Evolutionary conservation across 306 rosid species (phyloP).

Genomic region (Inga leiocalycina): DNA sequence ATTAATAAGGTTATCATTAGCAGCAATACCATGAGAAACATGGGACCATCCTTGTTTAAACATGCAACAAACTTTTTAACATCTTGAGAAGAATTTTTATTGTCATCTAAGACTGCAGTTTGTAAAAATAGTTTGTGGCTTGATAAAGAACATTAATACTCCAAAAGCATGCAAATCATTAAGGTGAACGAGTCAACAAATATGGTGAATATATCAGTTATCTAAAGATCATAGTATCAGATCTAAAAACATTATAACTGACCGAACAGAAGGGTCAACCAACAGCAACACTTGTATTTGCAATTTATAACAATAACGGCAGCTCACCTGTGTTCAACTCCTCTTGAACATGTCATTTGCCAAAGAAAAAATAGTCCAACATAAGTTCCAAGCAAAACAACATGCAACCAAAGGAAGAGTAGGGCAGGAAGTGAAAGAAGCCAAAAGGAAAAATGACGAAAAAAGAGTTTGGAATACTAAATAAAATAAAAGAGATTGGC

Average conservation of each 20-base stretch:
- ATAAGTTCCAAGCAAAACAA: conserved; percentile 23
- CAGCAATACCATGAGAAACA: too few species aligned
- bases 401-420: conserved; percentile 6
- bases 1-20: too few species aligned
- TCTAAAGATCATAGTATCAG: neutral
- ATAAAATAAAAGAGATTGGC: neutral
- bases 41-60: too few species aligned
- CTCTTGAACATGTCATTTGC: conserved; percentile 61
- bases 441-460: conserved; percentile 6
- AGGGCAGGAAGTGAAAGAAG: neutral
- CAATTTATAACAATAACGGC: neutral
- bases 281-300: conserved; percentile 3
- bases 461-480: neutral
- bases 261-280: conserved; percentile 3
- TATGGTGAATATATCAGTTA: neutral
- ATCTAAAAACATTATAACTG: conserved; percentile 5
- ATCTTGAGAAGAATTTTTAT: neutral
- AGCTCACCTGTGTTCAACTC: conserved; percentile 55
- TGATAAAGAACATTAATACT: neutral
- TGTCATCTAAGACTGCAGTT: neutral
- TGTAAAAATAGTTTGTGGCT: neutral
- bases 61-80: neutral
- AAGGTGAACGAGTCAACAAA: neutral
- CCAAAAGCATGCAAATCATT: neutral
- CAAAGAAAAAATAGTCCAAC: conserved; percentile 38